Evolutionary conservation across 192 early-diverging fungal genomes (phyloP).

Genomic region (Dimargaris xerosporica): DNA sequence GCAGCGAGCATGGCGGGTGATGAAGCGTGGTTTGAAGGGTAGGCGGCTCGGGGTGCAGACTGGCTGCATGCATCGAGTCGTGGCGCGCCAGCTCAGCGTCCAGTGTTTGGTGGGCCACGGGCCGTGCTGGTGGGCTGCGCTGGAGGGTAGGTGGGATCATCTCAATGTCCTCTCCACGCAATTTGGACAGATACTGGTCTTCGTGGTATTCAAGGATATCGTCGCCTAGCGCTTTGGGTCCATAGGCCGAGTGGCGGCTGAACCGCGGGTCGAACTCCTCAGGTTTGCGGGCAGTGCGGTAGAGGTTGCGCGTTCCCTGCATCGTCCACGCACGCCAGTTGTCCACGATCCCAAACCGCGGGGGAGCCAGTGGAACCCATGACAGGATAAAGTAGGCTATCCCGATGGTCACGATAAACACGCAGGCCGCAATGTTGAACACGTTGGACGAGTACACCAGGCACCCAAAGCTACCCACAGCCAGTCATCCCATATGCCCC

Average conservation of each 20-base stretch:
- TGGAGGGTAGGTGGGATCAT: neutral
- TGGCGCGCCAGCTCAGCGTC: neutral
- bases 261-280: neutral
- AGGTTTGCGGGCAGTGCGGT: slow-evolving; percentile 5
- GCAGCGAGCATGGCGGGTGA: neutral
- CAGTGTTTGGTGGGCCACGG: neutral
- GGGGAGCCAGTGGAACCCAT: slow-evolving; percentile 26
- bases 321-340: slow-evolving; percentile 25
- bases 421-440: slow-evolving; percentile 32
- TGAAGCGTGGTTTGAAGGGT: neutral
- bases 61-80: neutral
- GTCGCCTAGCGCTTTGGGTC: neutral
- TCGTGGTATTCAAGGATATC: slow-evolving; percentile 10
- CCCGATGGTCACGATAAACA: slow-evolving; percentile 29
- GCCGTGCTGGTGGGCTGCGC: neutral
- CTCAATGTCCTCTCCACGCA: slow-evolving; percentile 7
- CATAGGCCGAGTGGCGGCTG: neutral
- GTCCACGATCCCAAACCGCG: slow-evolving; percentile 23
- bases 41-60: neutral
- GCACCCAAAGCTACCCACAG: slow-evolving; percentile 30
- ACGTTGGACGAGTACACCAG: slow-evolving; percentile 27
- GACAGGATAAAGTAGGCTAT: slow-evolving; percentile 35
- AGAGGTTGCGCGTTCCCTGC: slow-evolving; percentile 17
- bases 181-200: neutral
- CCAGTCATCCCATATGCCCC: too few species aligned